A percentile compares a stretch with the other conserved stretches of the same genome.
phyloP scores from a whole-genome alignment of 2,329 filamentous ascomycete species.

The Sporothrix humicola region DNA sequence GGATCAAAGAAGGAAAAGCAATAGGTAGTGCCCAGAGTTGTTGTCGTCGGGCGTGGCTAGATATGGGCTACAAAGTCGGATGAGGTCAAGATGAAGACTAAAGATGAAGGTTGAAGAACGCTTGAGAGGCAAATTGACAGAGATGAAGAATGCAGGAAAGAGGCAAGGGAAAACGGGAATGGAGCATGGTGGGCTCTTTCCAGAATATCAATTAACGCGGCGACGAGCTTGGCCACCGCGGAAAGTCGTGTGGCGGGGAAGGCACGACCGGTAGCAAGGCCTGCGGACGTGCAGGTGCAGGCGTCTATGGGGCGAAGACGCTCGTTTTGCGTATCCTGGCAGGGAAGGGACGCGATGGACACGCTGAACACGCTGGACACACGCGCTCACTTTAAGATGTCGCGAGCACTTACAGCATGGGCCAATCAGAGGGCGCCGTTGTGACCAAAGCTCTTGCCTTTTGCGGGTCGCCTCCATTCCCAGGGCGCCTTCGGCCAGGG shows the following conservation, averaged over 20 bases:
- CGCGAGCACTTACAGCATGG: constrained; percentile 29
- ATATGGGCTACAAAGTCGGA: not conserved
- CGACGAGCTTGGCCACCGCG: constrained; percentile 1
- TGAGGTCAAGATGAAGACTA: not conserved
- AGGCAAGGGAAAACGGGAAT: constrained; percentile 5
- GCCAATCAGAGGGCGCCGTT: constrained; percentile 33
- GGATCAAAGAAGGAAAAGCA: not conserved
- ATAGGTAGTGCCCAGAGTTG: not conserved
- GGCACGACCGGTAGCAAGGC: constrained; percentile 30
- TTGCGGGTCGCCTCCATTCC: constrained; percentile 11
- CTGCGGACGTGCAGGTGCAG: not conserved
- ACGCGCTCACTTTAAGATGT: constrained; percentile 31
- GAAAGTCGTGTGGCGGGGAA: constrained; percentile 39
- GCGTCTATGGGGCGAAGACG: constrained; percentile 31
- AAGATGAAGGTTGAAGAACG: not conserved
- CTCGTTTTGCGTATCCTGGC: not conserved
- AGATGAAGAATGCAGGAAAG: constrained; percentile 18
- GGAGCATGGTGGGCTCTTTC: constrained; percentile 12
- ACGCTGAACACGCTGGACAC: not conserved
- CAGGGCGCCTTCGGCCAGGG: constrained; percentile 1
- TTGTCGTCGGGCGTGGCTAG: not conserved
- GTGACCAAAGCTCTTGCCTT: constrained; percentile 18
- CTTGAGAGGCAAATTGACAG: not conserved
- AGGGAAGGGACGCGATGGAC: constrained; percentile 35
- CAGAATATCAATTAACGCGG: constrained; percentile 34